Percentiles rank a stretch among this genome's conserved stretches.
Evolutionary conservation across 169 alveolate genomes (phyloP).

Genomic region (Plasmodium yoelii): DNA sequence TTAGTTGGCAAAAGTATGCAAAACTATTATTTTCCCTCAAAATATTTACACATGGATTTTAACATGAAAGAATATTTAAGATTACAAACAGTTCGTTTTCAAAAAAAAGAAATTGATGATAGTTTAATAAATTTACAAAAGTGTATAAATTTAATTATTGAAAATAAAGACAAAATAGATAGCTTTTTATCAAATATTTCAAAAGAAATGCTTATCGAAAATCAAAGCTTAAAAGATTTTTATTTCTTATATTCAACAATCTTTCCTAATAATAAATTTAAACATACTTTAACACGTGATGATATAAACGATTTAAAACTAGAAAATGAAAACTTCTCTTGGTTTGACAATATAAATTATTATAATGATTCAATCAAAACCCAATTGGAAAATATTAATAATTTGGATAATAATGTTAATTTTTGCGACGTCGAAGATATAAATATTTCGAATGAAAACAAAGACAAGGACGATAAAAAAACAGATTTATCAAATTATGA

Average conservation of each 20-base stretch:
- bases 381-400: background rate
- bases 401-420: background rate
- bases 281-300: conserved; percentile 15
- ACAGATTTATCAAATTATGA: background rate
- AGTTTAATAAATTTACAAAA: conserved; percentile 66
- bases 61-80: conserved; percentile 82
- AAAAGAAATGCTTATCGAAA: conserved; percentile 55
- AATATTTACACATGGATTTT: conserved; percentile 86
- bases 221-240: conserved; percentile 71
- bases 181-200: conserved; percentile 47
- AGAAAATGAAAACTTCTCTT: conserved; percentile 28
- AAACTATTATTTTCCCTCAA: conserved; percentile 87
- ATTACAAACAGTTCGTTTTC: conserved; percentile 83
- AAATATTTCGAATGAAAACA: background rate
- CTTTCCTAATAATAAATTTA: conserved; percentile 33
- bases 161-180: conserved; percentile 57
- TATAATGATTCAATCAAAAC: background rate
- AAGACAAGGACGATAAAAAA: background rate
- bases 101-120: conserved; percentile 65
- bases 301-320: conserved; percentile 58
- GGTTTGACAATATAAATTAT: conserved; percentile 28
- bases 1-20: conserved; percentile 81
- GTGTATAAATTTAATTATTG: conserved; percentile 66
- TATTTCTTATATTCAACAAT: conserved; percentile 68
- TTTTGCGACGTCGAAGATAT: background rate